Evolutionary conservation across 331 rosid genomes (phyloP).

Genomic region (Cydonia oblonga): DNA sequence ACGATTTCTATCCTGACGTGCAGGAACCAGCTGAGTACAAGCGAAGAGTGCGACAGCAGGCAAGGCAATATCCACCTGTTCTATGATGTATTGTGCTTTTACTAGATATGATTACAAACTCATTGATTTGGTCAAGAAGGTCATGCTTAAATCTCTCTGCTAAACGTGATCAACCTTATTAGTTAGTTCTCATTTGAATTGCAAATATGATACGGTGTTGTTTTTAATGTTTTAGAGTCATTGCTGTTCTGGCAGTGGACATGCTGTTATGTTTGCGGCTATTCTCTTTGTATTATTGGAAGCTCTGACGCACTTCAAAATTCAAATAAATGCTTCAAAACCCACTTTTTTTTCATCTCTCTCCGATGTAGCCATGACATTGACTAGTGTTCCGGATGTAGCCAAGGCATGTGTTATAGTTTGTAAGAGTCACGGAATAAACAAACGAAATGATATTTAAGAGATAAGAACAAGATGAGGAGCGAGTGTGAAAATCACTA

Average conservation of each 20-base stretch:
- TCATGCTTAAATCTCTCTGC: background rate
- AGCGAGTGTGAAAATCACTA: background rate
- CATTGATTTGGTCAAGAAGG: background rate
- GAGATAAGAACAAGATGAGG: background rate
- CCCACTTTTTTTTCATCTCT: too few species aligned
- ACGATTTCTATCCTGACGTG: constrained; percentile 2
- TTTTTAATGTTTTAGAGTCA: background rate
- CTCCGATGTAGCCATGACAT: background rate
- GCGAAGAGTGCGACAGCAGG: constrained; percentile 67
- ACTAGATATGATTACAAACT: background rate
- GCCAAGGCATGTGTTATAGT: background rate
- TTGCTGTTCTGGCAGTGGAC: background rate
- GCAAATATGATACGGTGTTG: background rate
- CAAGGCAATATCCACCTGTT: constrained; percentile 69
- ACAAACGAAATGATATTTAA: background rate
- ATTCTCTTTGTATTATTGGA: background rate
- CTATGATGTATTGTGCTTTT: constrained; percentile 23
- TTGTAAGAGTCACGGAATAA: too few species aligned
- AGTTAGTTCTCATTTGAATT: background rate
- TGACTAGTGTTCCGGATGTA: background rate
- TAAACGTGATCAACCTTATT: background rate
- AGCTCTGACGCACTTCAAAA: background rate
- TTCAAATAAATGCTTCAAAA: background rate
- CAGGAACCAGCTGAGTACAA: constrained; percentile 68
- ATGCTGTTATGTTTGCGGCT: background rate